Evolutionary conservation across 768 basidiomycete genomes (phyloP), one percentile per base, ranked within the genome.

Genomic region (Sporobolomyces phaffii): DNA sequence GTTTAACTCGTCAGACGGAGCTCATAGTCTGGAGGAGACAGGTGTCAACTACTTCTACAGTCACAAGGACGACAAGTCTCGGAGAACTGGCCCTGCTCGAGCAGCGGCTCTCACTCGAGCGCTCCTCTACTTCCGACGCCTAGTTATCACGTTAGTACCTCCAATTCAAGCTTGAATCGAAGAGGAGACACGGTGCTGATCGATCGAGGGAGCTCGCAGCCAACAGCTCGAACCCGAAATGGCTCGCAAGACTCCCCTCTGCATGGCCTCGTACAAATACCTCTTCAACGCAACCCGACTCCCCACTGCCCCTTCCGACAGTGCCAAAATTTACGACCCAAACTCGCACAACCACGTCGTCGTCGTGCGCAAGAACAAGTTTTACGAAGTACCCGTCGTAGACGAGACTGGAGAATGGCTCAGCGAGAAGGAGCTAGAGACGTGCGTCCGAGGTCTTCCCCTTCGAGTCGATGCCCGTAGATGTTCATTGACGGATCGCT

Each of bases 251-350:
- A 76, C 80, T 20, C 91, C 96, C 3, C 81, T 98, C 11, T 87
- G 88, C 78, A 96, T 94, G 90, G 81, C 81, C 0, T 90, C 90
- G n/a, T 96, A 94, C 83, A 87, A 91, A 77, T 94, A 91, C 87
- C 82, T 98, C 82, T 99, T 99, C 84, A 96, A 98, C 78, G 82
- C 93, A 1, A 85, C 84, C n/a, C 86, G 96, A 26, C 87, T 91
- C 77, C 96, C 96, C 6, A 81, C 81, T 56, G 85, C 87, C 69
- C 88, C 89, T 0, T 83, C 85, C 6, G 96, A 98, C 75, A 88
- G 85, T 1, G 90, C 90, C 9, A 79, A 78, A 60, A 93, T 91
- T 78, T 94, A 91, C 77, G 84, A 89, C 72, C 80, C 87, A 2
- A 77, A 79, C 51, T 77, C 80, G 18, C 83, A 94, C 79, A 89